Conservation (phyloP, 305 asterid genomes). For the Solanum aculeatissimum region DNA sequence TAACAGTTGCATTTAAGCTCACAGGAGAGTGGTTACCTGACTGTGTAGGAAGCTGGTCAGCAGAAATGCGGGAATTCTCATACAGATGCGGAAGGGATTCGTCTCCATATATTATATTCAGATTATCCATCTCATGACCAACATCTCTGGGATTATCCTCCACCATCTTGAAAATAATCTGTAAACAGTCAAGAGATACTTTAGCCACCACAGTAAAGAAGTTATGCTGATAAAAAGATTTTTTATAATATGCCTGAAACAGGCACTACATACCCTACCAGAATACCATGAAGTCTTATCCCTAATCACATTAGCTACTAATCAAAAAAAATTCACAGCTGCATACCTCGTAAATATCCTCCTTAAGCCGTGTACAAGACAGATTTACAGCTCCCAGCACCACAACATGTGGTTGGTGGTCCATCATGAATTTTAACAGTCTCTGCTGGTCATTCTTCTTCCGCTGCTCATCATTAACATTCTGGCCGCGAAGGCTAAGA, state of each 20-base stretch:
- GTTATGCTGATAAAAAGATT: not conserved
- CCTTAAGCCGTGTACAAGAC: conserved; percentile 84
- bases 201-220: not conserved
- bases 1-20: not conserved
- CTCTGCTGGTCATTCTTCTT: conserved; percentile 95
- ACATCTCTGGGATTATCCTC: conserved; percentile 98
- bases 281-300: not conserved
- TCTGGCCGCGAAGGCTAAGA: conserved; percentile 82
- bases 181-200: not conserved
- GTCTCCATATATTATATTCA: conserved; percentile 85
- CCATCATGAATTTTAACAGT: conserved; percentile 94
- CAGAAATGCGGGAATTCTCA: conserved; percentile 85
- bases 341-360: conserved; percentile 90
- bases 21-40: conserved; percentile 39
- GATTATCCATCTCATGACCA: conserved; percentile 90
- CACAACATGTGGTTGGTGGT: conserved; percentile 92
- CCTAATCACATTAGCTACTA: not conserved
- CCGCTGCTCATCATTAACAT: conserved; percentile 77
- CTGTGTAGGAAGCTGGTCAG: conserved; percentile 94
- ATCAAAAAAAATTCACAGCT: not conserved
- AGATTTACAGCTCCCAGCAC: conserved; percentile 90
- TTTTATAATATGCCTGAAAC: not conserved
- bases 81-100: conserved; percentile 93
- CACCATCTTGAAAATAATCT: conserved; percentile 98
- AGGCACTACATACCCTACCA: not conserved